Evolutionary conservation across 768 basidiomycete species (phyloP), one percentile per base, ranked within the genome.

Genomic region (Lentinula edodes): DNA sequence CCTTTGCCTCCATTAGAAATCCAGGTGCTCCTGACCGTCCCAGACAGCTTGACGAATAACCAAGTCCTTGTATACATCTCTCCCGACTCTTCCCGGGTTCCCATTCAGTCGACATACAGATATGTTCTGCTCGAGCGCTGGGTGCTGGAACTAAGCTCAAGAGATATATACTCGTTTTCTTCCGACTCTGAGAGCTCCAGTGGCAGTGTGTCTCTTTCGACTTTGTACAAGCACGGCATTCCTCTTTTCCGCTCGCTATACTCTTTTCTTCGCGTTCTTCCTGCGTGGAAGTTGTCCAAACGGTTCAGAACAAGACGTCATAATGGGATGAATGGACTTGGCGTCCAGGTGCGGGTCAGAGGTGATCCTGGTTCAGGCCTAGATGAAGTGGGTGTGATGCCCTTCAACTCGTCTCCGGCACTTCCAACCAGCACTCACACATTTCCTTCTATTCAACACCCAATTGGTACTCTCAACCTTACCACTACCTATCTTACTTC

Each of bases 171-270:
- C 61, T 71, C 71, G 60, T 45, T 20, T 61, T 34, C 38, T 48
- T 9, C 70, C 52, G 67, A 70, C 50, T 56, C 23, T 32, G 55
- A 34, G 3, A 28, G 38, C 15, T 56, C 55, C 5, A 70, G 70
- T 60, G 66, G 72, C 53, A 87, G 88, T 62, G 78, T 88, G 42
- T 83, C 86, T 13, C 83, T 88, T 39, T 81, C 91, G 0, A 89
- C 87, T 12, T 87, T 91, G 58, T 93, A 93, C 81, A 93, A 93
- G 72, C 87, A 92, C 66, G 85, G 88, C 39, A 93, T 93, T 67
- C 82, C 89, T 36, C 80, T 92, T 18, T 93, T 93, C 76, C 82
- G 91, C 54, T 90, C 89, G 68, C 69, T 90, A 6, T 93, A 77
- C 77, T 87, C 85, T 57, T 72, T 93, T 46, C 78, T 93, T 51